These are phyloP conservation scores for Pterocarpus santalinus DNA, from an alignment of 306 rosid genomes.

Conservation along the genomic window DNA sequence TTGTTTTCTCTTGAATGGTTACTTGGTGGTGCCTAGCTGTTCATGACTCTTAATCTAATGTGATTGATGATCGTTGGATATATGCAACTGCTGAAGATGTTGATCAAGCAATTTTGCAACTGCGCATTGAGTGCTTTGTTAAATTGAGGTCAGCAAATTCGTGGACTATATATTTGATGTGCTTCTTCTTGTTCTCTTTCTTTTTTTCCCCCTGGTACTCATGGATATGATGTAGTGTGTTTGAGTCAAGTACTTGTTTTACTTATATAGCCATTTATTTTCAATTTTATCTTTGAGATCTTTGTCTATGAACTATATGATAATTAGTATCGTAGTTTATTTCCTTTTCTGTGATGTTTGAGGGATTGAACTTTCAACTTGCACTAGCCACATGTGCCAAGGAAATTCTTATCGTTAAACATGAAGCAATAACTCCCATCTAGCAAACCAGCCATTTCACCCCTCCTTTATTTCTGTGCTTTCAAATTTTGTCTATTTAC, in stretches of 20 bases:
- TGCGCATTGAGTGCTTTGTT: neutral
- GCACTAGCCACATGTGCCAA: constrained; percentile 13
- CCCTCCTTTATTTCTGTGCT: no score
- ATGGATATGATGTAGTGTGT: constrained; percentile 27
- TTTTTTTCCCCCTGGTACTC: no score
- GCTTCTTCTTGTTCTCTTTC: neutral
- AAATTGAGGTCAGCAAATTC: constrained; percentile 64
- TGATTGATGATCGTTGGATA: neutral
- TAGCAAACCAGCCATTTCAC: neutral
- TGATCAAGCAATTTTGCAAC: neutral
- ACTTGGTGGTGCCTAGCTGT: neutral
- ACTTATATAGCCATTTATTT: constrained; percentile 26
- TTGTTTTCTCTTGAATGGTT: neutral
- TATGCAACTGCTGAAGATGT: neutral
- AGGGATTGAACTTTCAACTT: constrained; percentile 36
- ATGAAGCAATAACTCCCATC: neutral
- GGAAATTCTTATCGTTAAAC: neutral
- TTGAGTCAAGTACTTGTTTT: constrained; percentile 33
- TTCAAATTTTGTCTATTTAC: neutral
- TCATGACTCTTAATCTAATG: constrained; percentile 21
- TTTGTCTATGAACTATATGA: neutral
- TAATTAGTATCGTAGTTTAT: neutral
- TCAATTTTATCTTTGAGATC: constrained; percentile 9
- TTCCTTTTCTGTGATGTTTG: constrained; percentile 36
- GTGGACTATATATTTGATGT: constrained; percentile 36